Evolutionary conservation across 306 rosid genomes (phyloP), one percentile per base, ranked within the genome.

Genomic region (Acacia crassicarpa): DNA sequence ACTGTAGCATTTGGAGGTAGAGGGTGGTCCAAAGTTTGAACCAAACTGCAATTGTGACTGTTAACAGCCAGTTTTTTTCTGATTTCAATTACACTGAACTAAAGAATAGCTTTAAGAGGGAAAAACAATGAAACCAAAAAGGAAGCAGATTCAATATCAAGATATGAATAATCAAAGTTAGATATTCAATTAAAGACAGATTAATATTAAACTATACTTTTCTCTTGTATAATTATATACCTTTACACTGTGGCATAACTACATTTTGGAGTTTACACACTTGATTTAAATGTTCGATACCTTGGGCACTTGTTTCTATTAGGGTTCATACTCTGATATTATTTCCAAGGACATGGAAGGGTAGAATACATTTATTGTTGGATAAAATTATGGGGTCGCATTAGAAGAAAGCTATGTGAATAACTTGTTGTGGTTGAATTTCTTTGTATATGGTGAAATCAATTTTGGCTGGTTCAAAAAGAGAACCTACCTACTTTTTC

Each of bases 351-450:
- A 45, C 2, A 48, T 2, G 10, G 16, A 3, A 45, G 15, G 49
- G 3, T 14, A 46, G 12, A 2, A 46, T 10, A 10, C 51, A 46
- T 46, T 43, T 59, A 10, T 59, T 58, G 15, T 9, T 59, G 38
- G 66, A 35, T 61, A 9, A 61, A 6, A 25, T 62, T 62, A 46
- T 59, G 66, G 4, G 46, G 38, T 44, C 61, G 43, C 41, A 41
- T 22, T 8, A 7, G 3, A 20, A 44, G 27, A 30, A 35, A 16
- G 59, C 17, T 44, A 27, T 62, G n/a, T 5, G 27, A 27, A 41
- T 62, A 56, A 62, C 44, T 17, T 43, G 22, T 74, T 33, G 80
- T 27, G 72, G 45, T 63, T 63, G 62, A 77, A 45, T 46, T 77
- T 30, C 11, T 30, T 48, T 27, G 5, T 62, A 25, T 0, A 11